phyloP scores from a whole-genome alignment of 1,284 basidiomycete genomes.

The Trametes sp. region DNA sequence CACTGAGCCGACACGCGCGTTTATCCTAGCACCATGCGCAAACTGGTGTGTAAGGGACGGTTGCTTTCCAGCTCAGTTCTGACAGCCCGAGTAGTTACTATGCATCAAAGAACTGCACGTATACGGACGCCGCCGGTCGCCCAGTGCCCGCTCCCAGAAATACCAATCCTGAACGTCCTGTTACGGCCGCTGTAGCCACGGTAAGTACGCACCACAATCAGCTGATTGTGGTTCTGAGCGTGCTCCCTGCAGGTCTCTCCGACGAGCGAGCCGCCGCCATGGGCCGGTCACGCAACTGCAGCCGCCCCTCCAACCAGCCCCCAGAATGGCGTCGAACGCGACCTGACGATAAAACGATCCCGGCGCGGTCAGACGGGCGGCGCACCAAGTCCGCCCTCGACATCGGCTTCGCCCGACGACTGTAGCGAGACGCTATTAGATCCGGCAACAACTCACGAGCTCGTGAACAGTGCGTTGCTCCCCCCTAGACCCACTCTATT shows the following conservation, averaged over 20 bases:
- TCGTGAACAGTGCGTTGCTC: constrained; percentile 69
- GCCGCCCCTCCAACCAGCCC: constrained; percentile 26
- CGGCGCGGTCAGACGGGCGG: constrained; percentile 31
- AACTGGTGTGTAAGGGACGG: constrained; percentile 64
- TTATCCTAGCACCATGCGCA: constrained; percentile 70
- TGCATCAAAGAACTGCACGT: constrained; percentile 80
- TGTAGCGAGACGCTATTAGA: constrained; percentile 50
- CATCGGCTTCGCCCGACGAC: constrained; percentile 41
- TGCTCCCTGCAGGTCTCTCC: constrained; percentile 20
- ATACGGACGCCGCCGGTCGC: constrained; percentile 80
- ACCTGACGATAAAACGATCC: constrained; percentile 35
- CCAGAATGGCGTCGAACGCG: constrained; percentile 30
- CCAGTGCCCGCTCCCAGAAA: constrained; percentile 72
- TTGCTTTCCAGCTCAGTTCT: constrained; percentile 1
- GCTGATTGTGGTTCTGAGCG: constrained; percentile 9
- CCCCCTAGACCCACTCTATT: constrained; percentile 17
- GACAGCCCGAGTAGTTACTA: constrained; percentile 63
- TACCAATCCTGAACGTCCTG: constrained; percentile 24
- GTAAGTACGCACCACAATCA: constrained; percentile 21
- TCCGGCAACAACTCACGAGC: constrained; percentile 69
- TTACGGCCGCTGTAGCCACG: constrained; percentile 21
- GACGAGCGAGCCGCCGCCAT: constrained; percentile 23
- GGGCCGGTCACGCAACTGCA: constrained; percentile 29
- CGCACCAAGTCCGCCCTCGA: constrained; percentile 30
- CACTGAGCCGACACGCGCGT: neutral